A percentile compares a stretch with the other conserved stretches of the same genome.
These are phyloP conservation scores for Cryphonectria parasitica DNA, from an alignment of 2,329 filamentous ascomycete genomes.

Conservation along the genomic window DNA sequence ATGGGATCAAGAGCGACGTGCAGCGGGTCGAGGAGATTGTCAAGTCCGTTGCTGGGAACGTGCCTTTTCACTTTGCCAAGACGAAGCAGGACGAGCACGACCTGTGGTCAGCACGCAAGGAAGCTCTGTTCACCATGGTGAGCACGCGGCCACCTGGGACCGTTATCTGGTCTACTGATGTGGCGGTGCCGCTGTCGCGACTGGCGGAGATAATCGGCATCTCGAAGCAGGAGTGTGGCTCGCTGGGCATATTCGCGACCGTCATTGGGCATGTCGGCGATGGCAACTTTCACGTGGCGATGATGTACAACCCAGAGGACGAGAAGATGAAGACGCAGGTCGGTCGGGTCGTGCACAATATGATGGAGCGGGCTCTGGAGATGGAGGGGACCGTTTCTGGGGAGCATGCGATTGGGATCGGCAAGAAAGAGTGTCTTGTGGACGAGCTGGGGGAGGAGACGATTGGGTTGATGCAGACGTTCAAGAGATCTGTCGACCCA, in stretches of 20 bases:
- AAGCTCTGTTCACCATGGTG: constrained; percentile 74
- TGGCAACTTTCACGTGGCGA: constrained; percentile 64
- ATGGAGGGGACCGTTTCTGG: constrained; percentile 71
- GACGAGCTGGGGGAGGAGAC: constrained; percentile 65
- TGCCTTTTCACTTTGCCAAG: constrained; percentile 68
- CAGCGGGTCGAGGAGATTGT: constrained; percentile 62
- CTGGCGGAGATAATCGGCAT: constrained; percentile 72
- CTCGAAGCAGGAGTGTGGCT: constrained; percentile 64
- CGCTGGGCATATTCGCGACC: constrained; percentile 59
- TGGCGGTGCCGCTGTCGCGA: constrained; percentile 74
- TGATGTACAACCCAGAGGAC: constrained; percentile 53
- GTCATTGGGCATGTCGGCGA: constrained; percentile 72
- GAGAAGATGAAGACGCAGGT: constrained; percentile 45
- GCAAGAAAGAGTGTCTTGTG: constrained; percentile 45
- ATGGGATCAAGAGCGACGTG: constrained; percentile 67
- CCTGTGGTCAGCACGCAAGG: constrained; percentile 76
- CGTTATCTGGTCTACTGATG: constrained; percentile 80
- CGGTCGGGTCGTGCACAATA: constrained; percentile 61
- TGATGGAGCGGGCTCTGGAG: constrained; percentile 68
- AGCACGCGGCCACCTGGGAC: constrained; percentile 62
- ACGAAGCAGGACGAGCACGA: constrained; percentile 67
- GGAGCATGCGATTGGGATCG: constrained; percentile 67
- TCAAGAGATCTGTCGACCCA: constrained; percentile 66
- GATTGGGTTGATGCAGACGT: constrained; percentile 67
- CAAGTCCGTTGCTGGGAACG: constrained; percentile 58